These are phyloP conservation scores for Nemania sp. DNA, from an alignment of 2,329 filamentous ascomycete species.

Conservation along the genomic window DNA sequence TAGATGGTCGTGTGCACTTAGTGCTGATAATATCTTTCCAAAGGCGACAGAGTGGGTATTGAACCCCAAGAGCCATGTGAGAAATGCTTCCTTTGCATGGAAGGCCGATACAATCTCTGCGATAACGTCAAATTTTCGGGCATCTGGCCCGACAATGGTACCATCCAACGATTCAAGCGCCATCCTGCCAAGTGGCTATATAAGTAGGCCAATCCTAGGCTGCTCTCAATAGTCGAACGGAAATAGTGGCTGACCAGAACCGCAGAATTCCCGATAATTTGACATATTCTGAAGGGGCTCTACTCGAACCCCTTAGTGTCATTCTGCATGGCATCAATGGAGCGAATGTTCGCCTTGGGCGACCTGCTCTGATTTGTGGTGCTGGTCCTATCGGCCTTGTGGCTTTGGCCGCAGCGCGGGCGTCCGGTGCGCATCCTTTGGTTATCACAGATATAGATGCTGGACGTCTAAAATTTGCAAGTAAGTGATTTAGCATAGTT, in stretches of 20 bases:
- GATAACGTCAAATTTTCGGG: conserved; percentile 64
- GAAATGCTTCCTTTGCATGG: conserved; percentile 60
- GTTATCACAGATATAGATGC: conserved; percentile 66
- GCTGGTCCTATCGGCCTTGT: conserved; percentile 67
- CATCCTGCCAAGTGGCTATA: conserved; percentile 65
- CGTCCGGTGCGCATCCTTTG: conserved; percentile 65
- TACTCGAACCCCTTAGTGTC: conserved; percentile 67
- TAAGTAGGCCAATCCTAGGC: conserved; percentile 40
- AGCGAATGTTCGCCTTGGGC: conserved; percentile 57
- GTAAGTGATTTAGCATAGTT: conserved; percentile 10
- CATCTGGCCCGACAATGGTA: conserved; percentile 63
- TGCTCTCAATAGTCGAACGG: background rate
- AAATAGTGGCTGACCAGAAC: conserved; percentile 12
- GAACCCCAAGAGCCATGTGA: conserved; percentile 69
- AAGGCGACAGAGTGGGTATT: conserved; percentile 67
- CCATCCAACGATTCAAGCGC: conserved; percentile 63
- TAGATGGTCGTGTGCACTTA: background rate
- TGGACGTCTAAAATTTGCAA: conserved; percentile 59
- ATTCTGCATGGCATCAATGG: conserved; percentile 62
- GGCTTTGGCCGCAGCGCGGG: conserved; percentile 58
- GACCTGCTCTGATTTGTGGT: conserved; percentile 60
- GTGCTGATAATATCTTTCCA: conserved; percentile 3
- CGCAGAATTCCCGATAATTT: conserved; percentile 55
- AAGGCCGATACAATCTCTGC: conserved; percentile 67
- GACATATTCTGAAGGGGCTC: conserved; percentile 60